A percentile compares a stretch with the other conserved stretches of the same genome.
These are phyloP conservation scores for Pestalotiopsis fici DNA, from an alignment of 2,329 filamentous ascomycete genomes.

Conservation along the genomic window DNA sequence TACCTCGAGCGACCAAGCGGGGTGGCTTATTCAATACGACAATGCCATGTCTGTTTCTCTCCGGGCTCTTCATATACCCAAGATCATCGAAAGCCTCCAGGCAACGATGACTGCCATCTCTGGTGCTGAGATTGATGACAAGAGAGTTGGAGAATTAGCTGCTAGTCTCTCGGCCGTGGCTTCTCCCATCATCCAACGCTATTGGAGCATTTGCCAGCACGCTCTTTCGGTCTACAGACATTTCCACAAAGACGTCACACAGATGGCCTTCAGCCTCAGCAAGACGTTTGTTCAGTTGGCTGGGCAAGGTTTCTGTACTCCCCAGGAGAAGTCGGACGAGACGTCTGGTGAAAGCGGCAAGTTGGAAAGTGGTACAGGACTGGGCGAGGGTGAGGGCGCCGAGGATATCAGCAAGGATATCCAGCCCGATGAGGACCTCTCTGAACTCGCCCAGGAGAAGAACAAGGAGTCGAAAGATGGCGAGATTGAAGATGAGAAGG, in stretches of 20 bases:
- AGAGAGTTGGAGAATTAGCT: conserved; percentile 42
- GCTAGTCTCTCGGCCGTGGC: conserved; percentile 61
- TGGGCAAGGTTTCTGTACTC: conserved; percentile 87
- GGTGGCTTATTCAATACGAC: conserved; percentile 63
- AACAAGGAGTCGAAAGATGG: conserved; percentile 60
- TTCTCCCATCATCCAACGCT: conserved; percentile 75
- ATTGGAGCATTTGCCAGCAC: conserved; percentile 61
- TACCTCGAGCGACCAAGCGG: conserved; percentile 57
- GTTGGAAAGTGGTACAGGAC: conserved; percentile 86
- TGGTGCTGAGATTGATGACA: conserved; percentile 41
- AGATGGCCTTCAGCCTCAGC: conserved; percentile 74
- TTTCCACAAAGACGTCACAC: conserved; percentile 71
- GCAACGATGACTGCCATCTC: conserved; percentile 22
- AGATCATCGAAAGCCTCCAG: conserved; percentile 47
- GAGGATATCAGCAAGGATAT: conserved; percentile 99
- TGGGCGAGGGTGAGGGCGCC: conserved; percentile 91
- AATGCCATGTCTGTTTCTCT: conserved; percentile 54
- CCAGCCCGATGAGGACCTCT: conserved; percentile 87
- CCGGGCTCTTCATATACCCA: conserved; percentile 58
- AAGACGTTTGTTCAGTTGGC: conserved; percentile 79
- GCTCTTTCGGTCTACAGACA: conserved; percentile 59
- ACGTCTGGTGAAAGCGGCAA: conserved; percentile 73
- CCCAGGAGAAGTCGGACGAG: conserved; percentile 76
- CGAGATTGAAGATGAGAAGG: conserved; percentile 76
- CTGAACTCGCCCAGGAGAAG: conserved; percentile 85